Evolutionary conservation across 257 asterid genomes (phyloP).

Genomic region (Nicotiana otophora): DNA sequence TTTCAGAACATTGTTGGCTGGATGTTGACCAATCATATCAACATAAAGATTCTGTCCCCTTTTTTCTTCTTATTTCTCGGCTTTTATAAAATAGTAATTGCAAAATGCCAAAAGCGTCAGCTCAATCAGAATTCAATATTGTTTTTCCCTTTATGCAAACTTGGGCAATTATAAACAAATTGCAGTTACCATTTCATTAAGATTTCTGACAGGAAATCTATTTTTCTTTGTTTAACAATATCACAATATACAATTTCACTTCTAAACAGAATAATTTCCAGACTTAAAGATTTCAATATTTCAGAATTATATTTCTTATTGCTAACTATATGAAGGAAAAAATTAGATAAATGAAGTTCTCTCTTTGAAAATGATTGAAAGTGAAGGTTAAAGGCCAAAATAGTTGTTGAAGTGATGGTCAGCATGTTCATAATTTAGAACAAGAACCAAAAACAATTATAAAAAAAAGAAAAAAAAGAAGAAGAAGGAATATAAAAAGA

Average conservation of each 20-base stretch:
- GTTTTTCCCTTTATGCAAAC: background rate
- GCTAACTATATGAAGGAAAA: background rate
- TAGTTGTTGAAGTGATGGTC: slow-evolving; percentile 29
- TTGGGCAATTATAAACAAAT: background rate
- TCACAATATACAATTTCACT: no score
- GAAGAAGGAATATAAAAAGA: background rate
- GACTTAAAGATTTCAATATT: no score
- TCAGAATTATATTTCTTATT: no score
- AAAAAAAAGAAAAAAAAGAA: background rate
- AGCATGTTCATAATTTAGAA: slow-evolving; percentile 5
- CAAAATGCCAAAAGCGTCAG: background rate
- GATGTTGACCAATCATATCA: slow-evolving; percentile 3
- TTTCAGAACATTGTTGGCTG: background rate
- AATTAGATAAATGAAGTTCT: no score
- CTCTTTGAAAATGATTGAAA: background rate
- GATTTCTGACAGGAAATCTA: background rate
- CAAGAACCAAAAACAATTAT: background rate
- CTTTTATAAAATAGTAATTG: background rate
- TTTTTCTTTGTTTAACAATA: background rate
- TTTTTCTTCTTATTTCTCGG: background rate
- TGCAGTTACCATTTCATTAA: background rate
- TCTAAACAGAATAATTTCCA: no score
- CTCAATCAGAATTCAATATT: background rate
- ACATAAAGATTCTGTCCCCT: background rate
- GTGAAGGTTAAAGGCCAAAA: slow-evolving; percentile 14